These are phyloP conservation scores for Acanthamoeba pearcei DNA, from an alignment of 208 protist genomes.

Conservation along the genomic window DNA sequence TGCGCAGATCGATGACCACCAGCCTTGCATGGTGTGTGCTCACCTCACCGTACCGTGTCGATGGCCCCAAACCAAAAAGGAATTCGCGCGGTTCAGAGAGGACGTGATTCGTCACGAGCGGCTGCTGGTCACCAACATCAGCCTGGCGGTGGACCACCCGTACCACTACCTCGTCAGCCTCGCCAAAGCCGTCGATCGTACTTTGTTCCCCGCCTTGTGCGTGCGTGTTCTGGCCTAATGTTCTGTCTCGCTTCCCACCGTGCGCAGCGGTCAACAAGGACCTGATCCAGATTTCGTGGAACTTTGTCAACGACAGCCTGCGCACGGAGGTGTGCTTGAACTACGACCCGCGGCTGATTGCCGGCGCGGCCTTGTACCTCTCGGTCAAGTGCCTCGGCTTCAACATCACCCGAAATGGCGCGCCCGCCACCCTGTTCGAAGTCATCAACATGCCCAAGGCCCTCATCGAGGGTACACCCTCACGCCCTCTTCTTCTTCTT, in stretches of 20 bases:
- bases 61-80: neutral
- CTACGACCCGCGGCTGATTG: constrained; percentile 53
- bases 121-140: constrained; percentile 58
- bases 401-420: constrained; percentile 1
- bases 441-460: constrained; percentile 16
- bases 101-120: constrained; percentile 42
- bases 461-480: neutral
- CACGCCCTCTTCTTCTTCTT: neutral
- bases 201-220: neutral
- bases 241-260: neutral
- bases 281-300: constrained; percentile 88
- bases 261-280: constrained; percentile 35
- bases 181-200: constrained; percentile 37
- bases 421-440: neutral
- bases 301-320: constrained; percentile 90
- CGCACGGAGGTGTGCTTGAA: constrained; percentile 58
- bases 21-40: neutral
- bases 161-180: constrained; percentile 68
- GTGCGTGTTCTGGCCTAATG: neutral
- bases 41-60: neutral
- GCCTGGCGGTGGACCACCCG: constrained; percentile 66
- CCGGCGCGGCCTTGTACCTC: constrained; percentile 50
- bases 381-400: constrained; percentile 2
- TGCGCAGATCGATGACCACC: neutral
- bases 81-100: constrained; percentile 38